Evolutionary conservation across 192 early-diverging fungal genomes (phyloP), one percentile per base, ranked within the genome.

Genomic region (Coemansia sp.): DNA sequence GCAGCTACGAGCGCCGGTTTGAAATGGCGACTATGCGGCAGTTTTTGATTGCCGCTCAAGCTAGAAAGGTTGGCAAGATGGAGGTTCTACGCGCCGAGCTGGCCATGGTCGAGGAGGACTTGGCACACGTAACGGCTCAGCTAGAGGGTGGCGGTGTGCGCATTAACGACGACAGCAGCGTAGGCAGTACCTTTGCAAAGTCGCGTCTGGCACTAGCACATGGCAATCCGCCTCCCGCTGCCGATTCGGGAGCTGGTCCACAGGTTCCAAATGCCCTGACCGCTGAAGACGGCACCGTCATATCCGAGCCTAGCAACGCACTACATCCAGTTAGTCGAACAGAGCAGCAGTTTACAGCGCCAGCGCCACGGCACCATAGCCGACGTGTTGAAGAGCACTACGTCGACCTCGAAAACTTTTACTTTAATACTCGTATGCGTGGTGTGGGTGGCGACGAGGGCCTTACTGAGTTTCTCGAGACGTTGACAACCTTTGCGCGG

Each of bases 371-470:
- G 8, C 57, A 55, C 40, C 67, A 77, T 30, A 66, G 63, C 46
- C 64, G 65, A 33, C 84, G 88, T 2, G 86, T 92, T 3, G 75
- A 85, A 3, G 77, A 83, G 19, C 90, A 92, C 64, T 89, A 92
- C 66, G 74, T 84, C 40, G 93, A 94, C 59, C 70, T 96, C 6
- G 88, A 91, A 65, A 66, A 87, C 19, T 86, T 80, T 63, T 96
- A 96, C 81, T 92, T 91, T 78, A 81, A 84, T 37, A 75, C 84
- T 62, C 85, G 89, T 49, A 84, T 86, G 76, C 76, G 76, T 68
- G 82, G 84, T 38, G 63, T 30, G 42, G 67, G 30, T 42, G 61
- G 61, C 17, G 67, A 72, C 8, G 76, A 76, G 13, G 73, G 73
- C 6, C 63, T 88, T 39, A 68, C 75, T 19, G 76, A 85, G 66